These are phyloP conservation scores for Astraeus odoratus DNA, from an alignment of 768 basidiomycete species.

Conservation along the genomic window DNA sequence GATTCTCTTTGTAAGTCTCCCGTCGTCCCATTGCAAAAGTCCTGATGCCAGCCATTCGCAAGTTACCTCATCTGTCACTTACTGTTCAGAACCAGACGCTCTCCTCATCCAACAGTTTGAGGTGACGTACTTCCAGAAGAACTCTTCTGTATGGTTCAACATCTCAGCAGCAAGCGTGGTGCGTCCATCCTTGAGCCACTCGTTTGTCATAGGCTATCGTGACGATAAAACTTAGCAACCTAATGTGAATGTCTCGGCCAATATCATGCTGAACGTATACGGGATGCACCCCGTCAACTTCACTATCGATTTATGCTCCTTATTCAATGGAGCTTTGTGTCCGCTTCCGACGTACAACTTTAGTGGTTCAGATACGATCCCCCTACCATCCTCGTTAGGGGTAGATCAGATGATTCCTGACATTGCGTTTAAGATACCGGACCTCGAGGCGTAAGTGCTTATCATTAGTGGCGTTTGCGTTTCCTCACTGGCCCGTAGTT, in stretches of 20 bases:
- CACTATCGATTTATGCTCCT: conserved; percentile 79
- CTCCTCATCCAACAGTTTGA: conserved; percentile 77
- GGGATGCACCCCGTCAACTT: conserved; percentile 76
- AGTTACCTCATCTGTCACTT: conserved; percentile 87
- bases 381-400: conserved; percentile 53
- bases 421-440: conserved; percentile 83
- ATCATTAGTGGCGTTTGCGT: not conserved
- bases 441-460: conserved; percentile 63
- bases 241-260: conserved; percentile 76
- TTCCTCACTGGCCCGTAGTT: conserved; percentile 25
- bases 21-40: conserved; percentile 1
- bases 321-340: conserved; percentile 77
- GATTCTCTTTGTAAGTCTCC: conserved; percentile 53
- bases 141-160: conserved; percentile 75
- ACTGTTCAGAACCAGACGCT: conserved; percentile 74
- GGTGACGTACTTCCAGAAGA: conserved; percentile 59
- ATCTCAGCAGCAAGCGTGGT: conserved; percentile 85
- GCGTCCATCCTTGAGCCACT: conserved; percentile 29
- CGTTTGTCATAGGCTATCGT: conserved; percentile 6
- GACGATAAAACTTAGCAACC: conserved; percentile 41
- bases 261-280: conserved; percentile 81
- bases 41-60: conserved; percentile 4
- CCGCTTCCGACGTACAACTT: conserved; percentile 81
- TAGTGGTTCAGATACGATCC: conserved; percentile 68
- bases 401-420: conserved; percentile 55